phyloP scores from a whole-genome alignment of 1,139 yeast species.

The Debaryomyces robertsiae region DNA sequence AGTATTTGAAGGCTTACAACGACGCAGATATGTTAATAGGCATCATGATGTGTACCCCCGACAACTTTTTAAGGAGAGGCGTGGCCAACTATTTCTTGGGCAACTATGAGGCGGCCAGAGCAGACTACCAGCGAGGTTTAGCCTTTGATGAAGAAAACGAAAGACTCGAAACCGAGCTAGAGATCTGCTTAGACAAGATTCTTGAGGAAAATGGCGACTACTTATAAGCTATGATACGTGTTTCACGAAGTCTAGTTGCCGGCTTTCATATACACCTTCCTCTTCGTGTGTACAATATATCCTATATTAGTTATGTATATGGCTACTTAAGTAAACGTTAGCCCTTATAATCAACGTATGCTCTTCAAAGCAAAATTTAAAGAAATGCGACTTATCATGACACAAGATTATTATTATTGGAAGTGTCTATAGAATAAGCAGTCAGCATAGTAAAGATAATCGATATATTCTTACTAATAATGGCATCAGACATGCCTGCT shows the following conservation, averaged over 20 bases:
- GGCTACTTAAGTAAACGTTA: neutral
- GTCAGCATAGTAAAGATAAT: neutral
- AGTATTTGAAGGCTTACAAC: constrained; percentile 72
- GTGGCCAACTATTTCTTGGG: constrained; percentile 72
- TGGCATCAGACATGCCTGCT: constrained; percentile 15
- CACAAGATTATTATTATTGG: too few species aligned
- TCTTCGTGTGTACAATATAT: constrained; percentile 5
- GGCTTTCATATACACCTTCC: too few species aligned
- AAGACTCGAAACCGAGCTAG: constrained; percentile 44
- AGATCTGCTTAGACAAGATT: constrained; percentile 47
- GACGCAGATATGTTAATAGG: constrained; percentile 76
- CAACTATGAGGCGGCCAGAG: constrained; percentile 69
- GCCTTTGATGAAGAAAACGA: constrained; percentile 59
- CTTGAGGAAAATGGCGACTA: constrained; percentile 56
- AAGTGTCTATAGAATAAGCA: too few species aligned
- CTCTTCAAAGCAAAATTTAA: too few species aligned
- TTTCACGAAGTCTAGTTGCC: too few species aligned
- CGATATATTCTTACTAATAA: constrained; percentile 1
- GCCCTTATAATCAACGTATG: neutral
- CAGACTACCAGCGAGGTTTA: constrained; percentile 77
- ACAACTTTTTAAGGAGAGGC: constrained; percentile 81
- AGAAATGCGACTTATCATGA: too few species aligned
- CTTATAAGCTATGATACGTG: constrained; percentile 19
- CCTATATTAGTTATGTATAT: constrained; percentile 4
- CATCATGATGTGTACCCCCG: constrained; percentile 70